Percentiles rank a stretch among this genome's conserved stretches.
Evolutionary conservation across 805 yeast species (phyloP).

Genomic region (Hanseniaspora pseudoguilliermondii): DNA sequence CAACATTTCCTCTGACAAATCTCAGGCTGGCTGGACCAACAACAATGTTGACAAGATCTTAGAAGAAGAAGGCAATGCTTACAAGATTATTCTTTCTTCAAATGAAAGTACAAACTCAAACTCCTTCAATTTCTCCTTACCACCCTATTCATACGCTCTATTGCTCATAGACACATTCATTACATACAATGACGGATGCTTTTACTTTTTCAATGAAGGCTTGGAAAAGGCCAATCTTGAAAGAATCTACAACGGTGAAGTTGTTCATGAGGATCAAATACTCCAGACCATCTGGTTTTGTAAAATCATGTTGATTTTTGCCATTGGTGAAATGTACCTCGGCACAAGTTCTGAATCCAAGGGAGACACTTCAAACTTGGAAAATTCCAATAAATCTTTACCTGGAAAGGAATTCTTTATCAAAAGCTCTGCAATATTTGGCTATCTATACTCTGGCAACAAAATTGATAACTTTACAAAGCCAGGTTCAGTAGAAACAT

Average conservation of each 20-base stretch:
- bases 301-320: constrained; percentile 58
- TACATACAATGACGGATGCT: constrained; percentile 72
- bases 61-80: constrained; percentile 67
- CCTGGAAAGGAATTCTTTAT: constrained; percentile 73
- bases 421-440: constrained; percentile 66
- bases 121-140: constrained; percentile 57
- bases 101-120: constrained; percentile 41
- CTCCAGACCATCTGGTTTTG: constrained; percentile 73
- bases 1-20: constrained; percentile 10
- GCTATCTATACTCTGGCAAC: constrained; percentile 68
- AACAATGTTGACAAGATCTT: constrained; percentile 39
- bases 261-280: constrained; percentile 37
- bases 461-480: constrained; percentile 64
- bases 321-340: constrained; percentile 70
- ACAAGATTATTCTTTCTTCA: constrained; percentile 53
- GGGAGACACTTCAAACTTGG: constrained; percentile 26
- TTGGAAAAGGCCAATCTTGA: constrained; percentile 53
- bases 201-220: constrained; percentile 75
- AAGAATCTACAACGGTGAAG: constrained; percentile 42
- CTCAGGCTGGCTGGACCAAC: constrained; percentile 16
- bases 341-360: constrained; percentile 46
- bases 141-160: constrained; percentile 66
- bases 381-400: constrained; percentile 25
- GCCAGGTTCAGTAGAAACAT: constrained; percentile 69
- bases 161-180: constrained; percentile 62